phyloP scores from a whole-genome alignment of 2,329 filamentous ascomycete species.

The Stachybotrys elegans region DNA sequence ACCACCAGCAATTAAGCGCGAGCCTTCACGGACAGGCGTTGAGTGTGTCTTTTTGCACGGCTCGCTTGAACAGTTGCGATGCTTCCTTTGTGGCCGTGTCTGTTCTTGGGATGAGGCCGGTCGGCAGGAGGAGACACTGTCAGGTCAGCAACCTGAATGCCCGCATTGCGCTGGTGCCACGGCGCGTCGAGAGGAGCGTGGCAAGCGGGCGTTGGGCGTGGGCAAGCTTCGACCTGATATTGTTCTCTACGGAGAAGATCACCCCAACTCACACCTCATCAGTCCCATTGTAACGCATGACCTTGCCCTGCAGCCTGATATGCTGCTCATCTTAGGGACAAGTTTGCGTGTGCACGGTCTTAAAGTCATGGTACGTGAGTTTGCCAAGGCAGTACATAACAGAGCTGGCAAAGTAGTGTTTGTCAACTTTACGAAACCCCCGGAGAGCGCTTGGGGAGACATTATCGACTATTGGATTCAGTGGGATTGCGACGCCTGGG shows the following conservation, averaged over 20 bases:
- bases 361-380: constrained; percentile 66
- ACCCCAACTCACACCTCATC: constrained; percentile 63
- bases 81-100: constrained; percentile 54
- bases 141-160: constrained; percentile 62
- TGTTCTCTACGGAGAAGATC: constrained; percentile 69
- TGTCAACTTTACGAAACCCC: constrained; percentile 67
- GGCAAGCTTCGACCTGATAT: constrained; percentile 68
- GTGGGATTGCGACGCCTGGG: constrained; percentile 73
- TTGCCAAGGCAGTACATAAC: constrained; percentile 65
- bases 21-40: constrained; percentile 38
- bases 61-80: constrained; percentile 60
- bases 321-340: constrained; percentile 66
- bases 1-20: constrained; percentile 13
- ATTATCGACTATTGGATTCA: constrained; percentile 70
- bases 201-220: constrained; percentile 62
- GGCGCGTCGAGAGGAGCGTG: constrained; percentile 56
- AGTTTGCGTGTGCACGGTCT: constrained; percentile 67
- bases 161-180: constrained; percentile 60
- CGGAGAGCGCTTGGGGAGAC: constrained; percentile 68
- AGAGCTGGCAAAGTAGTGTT: constrained; percentile 66
- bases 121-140: constrained; percentile 51
- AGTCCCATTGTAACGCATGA: constrained; percentile 65
- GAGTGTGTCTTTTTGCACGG: constrained; percentile 69
- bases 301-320: constrained; percentile 57
- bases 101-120: constrained; percentile 55